A percentile compares a stretch with the other conserved stretches of the same genome.
Conservation (phyloP, 176 grass and related monocot species). For the Phoenix dactylifera region DNA sequence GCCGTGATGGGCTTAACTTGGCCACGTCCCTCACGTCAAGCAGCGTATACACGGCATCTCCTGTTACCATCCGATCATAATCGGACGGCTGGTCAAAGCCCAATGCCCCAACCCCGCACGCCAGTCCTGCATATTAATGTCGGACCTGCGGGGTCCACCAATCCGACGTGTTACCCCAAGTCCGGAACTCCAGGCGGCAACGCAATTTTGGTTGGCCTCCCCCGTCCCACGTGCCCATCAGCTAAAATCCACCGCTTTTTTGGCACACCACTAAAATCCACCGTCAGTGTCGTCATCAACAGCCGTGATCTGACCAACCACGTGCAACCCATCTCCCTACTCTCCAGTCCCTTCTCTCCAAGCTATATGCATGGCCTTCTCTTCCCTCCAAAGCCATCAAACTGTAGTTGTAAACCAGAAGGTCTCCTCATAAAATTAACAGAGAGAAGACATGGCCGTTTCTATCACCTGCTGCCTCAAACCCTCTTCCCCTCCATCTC, state of each 20-base stretch:
- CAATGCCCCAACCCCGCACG: no score
- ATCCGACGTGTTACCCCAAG: constrained; percentile 30
- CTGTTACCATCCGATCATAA: no score
- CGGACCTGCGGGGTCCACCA: constrained; percentile 10
- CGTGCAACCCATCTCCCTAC: background rate
- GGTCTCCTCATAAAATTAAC: background rate
- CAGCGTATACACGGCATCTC: no score
- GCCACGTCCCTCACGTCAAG: no score
- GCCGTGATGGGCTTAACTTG: no score
- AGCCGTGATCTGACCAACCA: constrained; percentile 29
- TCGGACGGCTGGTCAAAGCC: no score
- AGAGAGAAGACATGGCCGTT: constrained; percentile 21
- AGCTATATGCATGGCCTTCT: no score
- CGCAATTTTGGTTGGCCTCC: background rate
- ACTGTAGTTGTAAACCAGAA: no score
- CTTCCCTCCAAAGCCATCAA: no score
- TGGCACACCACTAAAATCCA: constrained; percentile 23
- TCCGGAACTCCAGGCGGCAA: constrained; percentile 44
- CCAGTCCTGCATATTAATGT: constrained; percentile 29
- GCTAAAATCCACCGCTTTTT: constrained; percentile 34
- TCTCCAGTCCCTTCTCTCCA: background rate
- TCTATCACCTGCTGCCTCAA: constrained; percentile 49
- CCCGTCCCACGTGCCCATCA: background rate
- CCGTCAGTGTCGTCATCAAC: constrained; percentile 39
- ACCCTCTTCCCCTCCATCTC: constrained; percentile 18